Evolutionary conservation across 345 rosid species (phyloP).

Genomic region (Anacardium occidentale): DNA sequence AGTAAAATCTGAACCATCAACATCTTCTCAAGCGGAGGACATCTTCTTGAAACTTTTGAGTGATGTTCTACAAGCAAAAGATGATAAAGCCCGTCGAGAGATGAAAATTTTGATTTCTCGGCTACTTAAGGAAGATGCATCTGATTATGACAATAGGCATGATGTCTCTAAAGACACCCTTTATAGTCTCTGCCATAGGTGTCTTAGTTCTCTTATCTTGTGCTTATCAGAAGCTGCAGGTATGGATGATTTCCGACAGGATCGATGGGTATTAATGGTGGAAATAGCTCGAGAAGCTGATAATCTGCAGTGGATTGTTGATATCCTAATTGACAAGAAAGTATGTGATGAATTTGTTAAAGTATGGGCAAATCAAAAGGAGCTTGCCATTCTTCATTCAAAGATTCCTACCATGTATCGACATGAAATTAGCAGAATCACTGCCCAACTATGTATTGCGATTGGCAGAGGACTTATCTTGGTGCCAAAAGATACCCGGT

Average conservation of each 20-base stretch:
- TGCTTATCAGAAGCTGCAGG: slow-evolving; percentile 76
- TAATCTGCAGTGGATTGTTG: slow-evolving; percentile 86
- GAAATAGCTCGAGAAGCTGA: slow-evolving; percentile 89
- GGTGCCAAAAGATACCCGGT: slow-evolving; percentile 67
- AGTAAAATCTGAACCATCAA: slow-evolving; percentile 60
- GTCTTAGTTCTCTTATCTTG: slow-evolving; percentile 67
- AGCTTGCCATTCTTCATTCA: slow-evolving; percentile 75
- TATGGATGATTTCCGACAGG: slow-evolving; percentile 44
- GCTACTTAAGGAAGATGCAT: slow-evolving; percentile 62
- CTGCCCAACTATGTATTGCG: slow-evolving; percentile 78
- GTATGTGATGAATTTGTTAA: slow-evolving; percentile 73
- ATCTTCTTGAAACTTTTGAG: slow-evolving; percentile 58
- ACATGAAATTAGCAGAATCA: slow-evolving; percentile 86
- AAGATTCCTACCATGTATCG: slow-evolving; percentile 80
- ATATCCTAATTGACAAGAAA: slow-evolving; percentile 63
- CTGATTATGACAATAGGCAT: slow-evolving; percentile 31
- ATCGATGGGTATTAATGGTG: slow-evolving; percentile 71
- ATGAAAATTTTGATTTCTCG: slow-evolving; percentile 73
- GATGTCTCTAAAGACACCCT: slow-evolving; percentile 70
- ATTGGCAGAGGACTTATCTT: slow-evolving; percentile 76
- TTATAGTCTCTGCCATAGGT: slow-evolving; percentile 73
- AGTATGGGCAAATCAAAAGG: slow-evolving; percentile 88
- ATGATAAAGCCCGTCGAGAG: slow-evolving; percentile 85
- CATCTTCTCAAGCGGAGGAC: slow-evolving; percentile 57
- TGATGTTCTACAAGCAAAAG: slow-evolving; percentile 80